These are phyloP conservation scores for Penicillium canariense DNA, from an alignment of 495 filamentous ascomycete species.

Conservation along the genomic window DNA sequence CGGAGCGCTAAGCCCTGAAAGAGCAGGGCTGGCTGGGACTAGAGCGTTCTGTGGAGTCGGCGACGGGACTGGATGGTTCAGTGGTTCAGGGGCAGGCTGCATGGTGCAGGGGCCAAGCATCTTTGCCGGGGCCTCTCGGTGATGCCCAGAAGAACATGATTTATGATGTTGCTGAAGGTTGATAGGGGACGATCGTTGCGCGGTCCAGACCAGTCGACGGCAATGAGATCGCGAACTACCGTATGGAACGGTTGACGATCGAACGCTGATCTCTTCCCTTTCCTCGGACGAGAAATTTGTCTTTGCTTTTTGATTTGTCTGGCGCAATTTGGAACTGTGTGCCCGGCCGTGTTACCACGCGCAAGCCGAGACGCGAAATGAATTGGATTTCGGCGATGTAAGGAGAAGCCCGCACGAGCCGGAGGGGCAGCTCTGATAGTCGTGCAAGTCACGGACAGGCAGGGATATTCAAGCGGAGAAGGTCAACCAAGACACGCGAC, in stretches of 20 bases:
- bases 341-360: background rate
- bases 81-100: constrained; percentile 14
- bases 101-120: constrained; percentile 5
- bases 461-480: background rate
- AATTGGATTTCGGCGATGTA: too few relatives aligned
- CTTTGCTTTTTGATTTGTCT: background rate
- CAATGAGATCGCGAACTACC: background rate
- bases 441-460: too few relatives aligned
- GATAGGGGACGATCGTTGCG: constrained; percentile 7
- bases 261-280: background rate
- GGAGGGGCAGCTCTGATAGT: background rate
- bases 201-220: background rate
- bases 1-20: constrained; percentile 14
- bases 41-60: constrained; percentile 29
- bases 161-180: background rate
- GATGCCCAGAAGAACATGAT: background rate
- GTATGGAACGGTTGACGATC: background rate
- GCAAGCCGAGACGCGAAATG: too few relatives aligned
- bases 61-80: background rate
- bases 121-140: background rate
- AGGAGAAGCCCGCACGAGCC: too few relatives aligned
- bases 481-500: background rate
- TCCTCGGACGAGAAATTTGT: background rate
- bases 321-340: background rate
- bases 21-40: constrained; percentile 19